phyloP scores from a whole-genome alignment of 2,329 filamentous ascomycete species.

The Achaetomium macrosporum region DNA sequence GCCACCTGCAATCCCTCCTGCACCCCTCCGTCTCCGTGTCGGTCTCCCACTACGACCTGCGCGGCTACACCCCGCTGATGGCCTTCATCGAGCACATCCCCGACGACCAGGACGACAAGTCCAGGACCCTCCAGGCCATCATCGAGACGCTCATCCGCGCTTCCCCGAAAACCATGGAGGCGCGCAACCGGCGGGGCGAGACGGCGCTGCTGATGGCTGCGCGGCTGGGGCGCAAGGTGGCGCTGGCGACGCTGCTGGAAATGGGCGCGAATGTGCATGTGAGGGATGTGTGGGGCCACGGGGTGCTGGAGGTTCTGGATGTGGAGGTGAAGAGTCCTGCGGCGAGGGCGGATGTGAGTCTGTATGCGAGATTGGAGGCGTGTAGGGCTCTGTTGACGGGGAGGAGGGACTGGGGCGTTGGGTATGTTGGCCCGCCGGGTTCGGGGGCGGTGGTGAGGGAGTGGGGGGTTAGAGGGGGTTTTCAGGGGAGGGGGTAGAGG shows the following conservation, averaged over 20 bases:
- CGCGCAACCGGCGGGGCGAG: constrained; percentile 49
- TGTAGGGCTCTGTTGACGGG: constrained; percentile 30
- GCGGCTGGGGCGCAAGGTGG: constrained; percentile 47
- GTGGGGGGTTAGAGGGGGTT: constrained; percentile 5
- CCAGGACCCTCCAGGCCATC: constrained; percentile 39
- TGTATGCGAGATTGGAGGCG: constrained; percentile 31
- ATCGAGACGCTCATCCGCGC: constrained; percentile 38
- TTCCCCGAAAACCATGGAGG: constrained; percentile 33
- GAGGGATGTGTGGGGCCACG: constrained; percentile 39
- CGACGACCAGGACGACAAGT: constrained; percentile 46
- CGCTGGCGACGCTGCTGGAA: constrained; percentile 42
- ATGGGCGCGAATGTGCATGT: constrained; percentile 43
- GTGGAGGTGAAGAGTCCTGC: constrained; percentile 7
- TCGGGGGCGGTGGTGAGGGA: constrained; percentile 5
- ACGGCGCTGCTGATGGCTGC: constrained; percentile 51
- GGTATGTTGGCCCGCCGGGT: constrained; percentile 1
- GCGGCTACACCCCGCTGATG: constrained; percentile 51
- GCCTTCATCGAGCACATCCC: constrained; percentile 46
- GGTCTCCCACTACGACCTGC: constrained; percentile 46
- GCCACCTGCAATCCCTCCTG: constrained; percentile 27
- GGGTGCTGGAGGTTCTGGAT: constrained; percentile 43
- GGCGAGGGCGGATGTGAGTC: constrained; percentile 24
- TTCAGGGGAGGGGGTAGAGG: neutral
- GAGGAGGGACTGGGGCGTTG: constrained; percentile 27
- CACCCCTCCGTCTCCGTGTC: constrained; percentile 38